These are phyloP conservation scores for Huntiella omanensis DNA, from an alignment of 2,329 filamentous ascomycete species.

Conservation along the genomic window DNA sequence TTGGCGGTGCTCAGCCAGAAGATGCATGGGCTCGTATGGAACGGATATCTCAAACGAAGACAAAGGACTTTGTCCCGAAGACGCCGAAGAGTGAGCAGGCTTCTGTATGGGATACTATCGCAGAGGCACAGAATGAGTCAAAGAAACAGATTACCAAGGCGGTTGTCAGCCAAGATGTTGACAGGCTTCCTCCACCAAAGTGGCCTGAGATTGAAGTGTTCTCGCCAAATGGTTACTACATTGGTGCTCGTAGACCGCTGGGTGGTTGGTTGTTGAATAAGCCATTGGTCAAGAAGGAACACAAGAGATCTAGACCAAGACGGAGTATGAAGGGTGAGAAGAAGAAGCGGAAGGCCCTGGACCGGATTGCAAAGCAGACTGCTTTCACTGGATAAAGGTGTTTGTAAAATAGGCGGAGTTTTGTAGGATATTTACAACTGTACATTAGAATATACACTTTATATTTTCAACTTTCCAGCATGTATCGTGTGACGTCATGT, in stretches of 20 bases:
- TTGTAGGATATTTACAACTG: background rate
- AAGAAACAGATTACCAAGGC: constrained; percentile 9
- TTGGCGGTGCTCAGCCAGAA: background rate
- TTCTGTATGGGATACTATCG: constrained; percentile 5
- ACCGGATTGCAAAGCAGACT: constrained; percentile 5
- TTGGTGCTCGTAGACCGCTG: constrained; percentile 49
- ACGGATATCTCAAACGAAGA: constrained; percentile 11
- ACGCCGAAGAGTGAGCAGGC: constrained; percentile 5
- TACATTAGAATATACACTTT: constrained; percentile 1
- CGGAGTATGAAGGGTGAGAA: constrained; percentile 50
- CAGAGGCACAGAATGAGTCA: constrained; percentile 5
- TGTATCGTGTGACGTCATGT: background rate
- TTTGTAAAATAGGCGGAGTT: too few relatives aligned
- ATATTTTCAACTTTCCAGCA: background rate
- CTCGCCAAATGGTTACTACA: constrained; percentile 64
- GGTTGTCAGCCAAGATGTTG: background rate
- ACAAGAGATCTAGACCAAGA: constrained; percentile 38
- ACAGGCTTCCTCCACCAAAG: constrained; percentile 5
- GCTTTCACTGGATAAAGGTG: constrained; percentile 4
- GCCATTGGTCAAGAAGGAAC: constrained; percentile 27
- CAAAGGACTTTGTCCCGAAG: constrained; percentile 2
- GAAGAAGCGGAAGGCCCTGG: constrained; percentile 27
- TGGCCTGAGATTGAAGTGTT: constrained; percentile 71
- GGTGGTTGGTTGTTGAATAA: constrained; percentile 49
- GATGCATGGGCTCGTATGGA: constrained; percentile 12